Evolutionary conservation across 2,329 filamentous ascomycete genomes (phyloP).

Genomic region (Fusarium denticulatum): DNA sequence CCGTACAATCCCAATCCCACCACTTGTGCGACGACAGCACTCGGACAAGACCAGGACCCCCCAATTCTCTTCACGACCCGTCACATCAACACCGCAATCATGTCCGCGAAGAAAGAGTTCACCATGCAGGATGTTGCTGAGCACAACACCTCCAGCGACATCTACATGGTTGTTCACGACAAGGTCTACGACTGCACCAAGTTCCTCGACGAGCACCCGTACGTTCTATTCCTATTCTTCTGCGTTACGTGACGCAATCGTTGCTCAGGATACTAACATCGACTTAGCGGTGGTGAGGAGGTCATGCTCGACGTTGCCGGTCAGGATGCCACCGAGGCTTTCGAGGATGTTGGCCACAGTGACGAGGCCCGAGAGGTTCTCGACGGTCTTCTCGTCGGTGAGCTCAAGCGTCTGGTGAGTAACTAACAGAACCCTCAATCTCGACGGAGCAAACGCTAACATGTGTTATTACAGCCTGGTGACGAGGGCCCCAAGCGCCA

Average conservation of each 20-base stretch:
- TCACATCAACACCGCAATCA: constrained; percentile 35
- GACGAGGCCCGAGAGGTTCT: constrained; percentile 98
- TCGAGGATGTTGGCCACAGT: constrained; percentile 98
- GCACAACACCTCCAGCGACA: constrained; percentile 94
- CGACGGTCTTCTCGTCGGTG: constrained; percentile 77
- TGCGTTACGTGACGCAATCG: not conserved
- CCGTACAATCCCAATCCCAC: constrained; percentile 8
- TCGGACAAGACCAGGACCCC: constrained; percentile 13
- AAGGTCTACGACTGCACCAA: constrained; percentile 91
- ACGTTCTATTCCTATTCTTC: constrained; percentile 51
- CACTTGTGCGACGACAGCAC: constrained; percentile 24
- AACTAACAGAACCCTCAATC: not conserved
- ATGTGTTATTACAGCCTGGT: constrained; percentile 65
- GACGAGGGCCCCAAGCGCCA: constrained; percentile 75
- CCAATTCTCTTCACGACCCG: constrained; percentile 18
- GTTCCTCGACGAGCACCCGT: constrained; percentile 98
- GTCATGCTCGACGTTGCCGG: constrained; percentile 95
- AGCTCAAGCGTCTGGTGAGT: constrained; percentile 81
- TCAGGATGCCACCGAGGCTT: constrained; percentile 96
- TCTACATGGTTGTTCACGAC: constrained; percentile 92
- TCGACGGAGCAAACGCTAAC: constrained; percentile 35
- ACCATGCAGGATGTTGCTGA: constrained; percentile 84
- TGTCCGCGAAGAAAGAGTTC: constrained; percentile 60
- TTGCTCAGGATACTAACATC: constrained; percentile 27
- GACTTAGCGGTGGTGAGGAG: constrained; percentile 89